These are phyloP conservation scores for Glonium stellatum DNA, from an alignment of 495 filamentous ascomycete species.

Conservation along the genomic window DNA sequence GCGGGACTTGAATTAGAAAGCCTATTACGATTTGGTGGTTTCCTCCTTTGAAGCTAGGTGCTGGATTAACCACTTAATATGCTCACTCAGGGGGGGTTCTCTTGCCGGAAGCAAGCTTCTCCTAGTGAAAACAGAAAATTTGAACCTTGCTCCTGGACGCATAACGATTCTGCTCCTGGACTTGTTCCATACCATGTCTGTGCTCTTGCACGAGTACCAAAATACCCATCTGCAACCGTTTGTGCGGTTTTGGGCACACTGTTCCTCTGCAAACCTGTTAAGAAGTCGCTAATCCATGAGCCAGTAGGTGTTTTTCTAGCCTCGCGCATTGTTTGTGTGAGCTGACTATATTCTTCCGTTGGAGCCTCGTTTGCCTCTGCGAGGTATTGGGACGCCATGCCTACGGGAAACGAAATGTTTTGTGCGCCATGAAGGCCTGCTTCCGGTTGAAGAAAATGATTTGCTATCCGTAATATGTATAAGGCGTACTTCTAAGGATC, in stretches of 20 bases:
- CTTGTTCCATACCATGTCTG: not conserved
- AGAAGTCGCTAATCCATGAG: not conserved
- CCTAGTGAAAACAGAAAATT: too few relatives aligned
- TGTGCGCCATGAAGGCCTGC: slow-evolving; percentile 3
- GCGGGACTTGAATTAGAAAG: too few relatives aligned
- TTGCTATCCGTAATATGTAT: slow-evolving; percentile 2
- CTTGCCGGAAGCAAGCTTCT: too few relatives aligned
- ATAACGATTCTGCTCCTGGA: too few relatives aligned
- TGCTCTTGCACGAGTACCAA: not conserved
- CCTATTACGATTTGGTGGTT: too few relatives aligned
- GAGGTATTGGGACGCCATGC: not conserved
- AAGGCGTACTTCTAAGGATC: slow-evolving; percentile 5
- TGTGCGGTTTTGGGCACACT: not conserved
- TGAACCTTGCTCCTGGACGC: too few relatives aligned
- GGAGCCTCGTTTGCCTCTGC: not conserved
- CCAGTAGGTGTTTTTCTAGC: not conserved
- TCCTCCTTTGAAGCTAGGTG: too few relatives aligned
- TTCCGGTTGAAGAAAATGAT: slow-evolving; percentile 4
- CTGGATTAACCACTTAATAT: too few relatives aligned
- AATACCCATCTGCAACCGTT: not conserved
- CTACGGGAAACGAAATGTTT: not conserved
- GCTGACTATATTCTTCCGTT: not conserved
- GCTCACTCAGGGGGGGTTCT: too few relatives aligned
- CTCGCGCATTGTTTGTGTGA: not conserved
- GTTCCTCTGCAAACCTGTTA: not conserved